A percentile compares a stretch with the other conserved stretches of the same genome.
These are phyloP conservation scores for Exobasidium rhododendri DNA, from an alignment of 1,284 basidiomycete genomes.

Conservation along the genomic window DNA sequence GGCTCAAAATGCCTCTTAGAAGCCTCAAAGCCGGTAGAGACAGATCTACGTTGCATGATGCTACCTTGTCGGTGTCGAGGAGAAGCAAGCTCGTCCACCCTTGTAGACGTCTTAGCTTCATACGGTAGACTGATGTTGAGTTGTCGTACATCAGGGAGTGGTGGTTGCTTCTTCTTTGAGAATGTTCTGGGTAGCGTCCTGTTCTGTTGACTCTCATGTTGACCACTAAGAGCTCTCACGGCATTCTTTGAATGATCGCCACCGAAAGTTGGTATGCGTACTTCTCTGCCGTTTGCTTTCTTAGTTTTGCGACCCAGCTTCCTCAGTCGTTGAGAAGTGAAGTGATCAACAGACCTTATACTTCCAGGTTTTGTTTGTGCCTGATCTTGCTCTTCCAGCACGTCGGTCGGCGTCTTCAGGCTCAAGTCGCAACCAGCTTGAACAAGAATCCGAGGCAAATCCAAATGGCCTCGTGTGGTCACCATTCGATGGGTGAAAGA, in stretches of 20 bases:
- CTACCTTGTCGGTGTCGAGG: too few species aligned
- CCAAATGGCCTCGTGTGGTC: conserved; percentile 44
- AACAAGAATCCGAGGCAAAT: conserved; percentile 37
- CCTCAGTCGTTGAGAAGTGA: not conserved
- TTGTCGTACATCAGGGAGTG: not conserved
- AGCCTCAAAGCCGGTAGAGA: too few species aligned
- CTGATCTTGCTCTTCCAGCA: conserved; percentile 9
- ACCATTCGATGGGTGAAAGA: conserved; percentile 38
- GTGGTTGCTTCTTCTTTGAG: not conserved
- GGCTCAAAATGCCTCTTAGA: too few species aligned
- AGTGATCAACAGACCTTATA: conserved; percentile 10
- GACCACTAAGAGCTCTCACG: not conserved
- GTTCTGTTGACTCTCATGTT: not conserved
- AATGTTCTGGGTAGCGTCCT: not conserved
- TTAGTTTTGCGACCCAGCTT: not conserved
- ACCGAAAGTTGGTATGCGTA: not conserved
- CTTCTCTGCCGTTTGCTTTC: not conserved
- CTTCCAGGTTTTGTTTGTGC: conserved; percentile 11
- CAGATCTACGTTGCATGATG: too few species aligned
- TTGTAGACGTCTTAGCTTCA: too few species aligned
- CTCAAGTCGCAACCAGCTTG: conserved; percentile 45
- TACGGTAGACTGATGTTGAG: not conserved
- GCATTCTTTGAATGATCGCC: not conserved
- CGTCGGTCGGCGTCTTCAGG: conserved; percentile 33
- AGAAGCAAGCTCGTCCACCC: too few species aligned